Evolutionary conservation across 805 yeast species (phyloP).

Genomic region (Ogataea methanolica): DNA sequence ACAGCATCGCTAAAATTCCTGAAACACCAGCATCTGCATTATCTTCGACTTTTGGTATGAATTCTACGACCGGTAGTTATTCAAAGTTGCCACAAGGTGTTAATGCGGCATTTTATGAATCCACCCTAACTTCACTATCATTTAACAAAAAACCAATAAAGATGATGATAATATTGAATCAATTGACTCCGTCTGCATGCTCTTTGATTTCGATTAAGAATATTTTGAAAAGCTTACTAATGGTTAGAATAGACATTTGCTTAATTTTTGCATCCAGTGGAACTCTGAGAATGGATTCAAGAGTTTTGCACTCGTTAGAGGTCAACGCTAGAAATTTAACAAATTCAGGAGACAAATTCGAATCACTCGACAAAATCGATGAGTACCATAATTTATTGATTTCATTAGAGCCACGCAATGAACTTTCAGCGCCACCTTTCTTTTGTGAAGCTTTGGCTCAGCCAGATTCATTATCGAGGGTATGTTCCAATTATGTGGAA

Average conservation of each 20-base stretch:
- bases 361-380: constrained; percentile 12
- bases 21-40: no score
- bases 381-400: constrained; percentile 10
- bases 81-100: constrained; percentile 21
- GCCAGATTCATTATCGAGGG: not conserved
- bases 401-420: constrained; percentile 9
- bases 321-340: constrained; percentile 5
- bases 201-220: constrained; percentile 25
- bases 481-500: not conserved
- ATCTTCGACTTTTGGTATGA: no score
- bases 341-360: constrained; percentile 5
- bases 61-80: not conserved
- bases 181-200: constrained; percentile 13
- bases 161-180: constrained; percentile 28
- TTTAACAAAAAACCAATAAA: constrained; percentile 23
- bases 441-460: not conserved
- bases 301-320: constrained; percentile 11
- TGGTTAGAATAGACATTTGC: constrained; percentile 26
- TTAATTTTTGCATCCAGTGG: constrained; percentile 20
- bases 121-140: constrained; percentile 21
- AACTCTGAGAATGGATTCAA: constrained; percentile 7
- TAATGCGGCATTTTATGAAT: constrained; percentile 26
- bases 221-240: constrained; percentile 23
- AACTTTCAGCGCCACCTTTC: not conserved
- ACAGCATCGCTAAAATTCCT: not conserved